Conservation (phyloP, 2,329 filamentous ascomycete genomes). For the Microthyrium microscopicum region DNA sequence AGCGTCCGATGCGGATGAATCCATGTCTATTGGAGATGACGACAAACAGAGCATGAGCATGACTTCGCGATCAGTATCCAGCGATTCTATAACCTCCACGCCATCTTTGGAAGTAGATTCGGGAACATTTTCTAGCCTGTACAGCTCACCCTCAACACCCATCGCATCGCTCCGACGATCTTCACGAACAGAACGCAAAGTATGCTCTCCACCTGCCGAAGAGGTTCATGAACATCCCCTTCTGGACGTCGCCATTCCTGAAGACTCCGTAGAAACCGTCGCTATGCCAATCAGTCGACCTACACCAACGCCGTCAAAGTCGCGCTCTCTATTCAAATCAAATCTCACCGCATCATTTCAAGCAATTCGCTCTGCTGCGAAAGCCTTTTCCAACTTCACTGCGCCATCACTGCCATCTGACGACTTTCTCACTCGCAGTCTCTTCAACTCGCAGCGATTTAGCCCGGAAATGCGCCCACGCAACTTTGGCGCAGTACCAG, state of each 20-base stretch:
- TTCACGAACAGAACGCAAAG: slow-evolving; percentile 27
- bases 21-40: slow-evolving; percentile 5
- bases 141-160: slow-evolving; percentile 17
- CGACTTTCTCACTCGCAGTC: slow-evolving; percentile 42
- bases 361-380: slow-evolving; percentile 43
- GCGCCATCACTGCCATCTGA: slow-evolving; percentile 36
- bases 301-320: slow-evolving; percentile 19
- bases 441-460: slow-evolving; percentile 37
- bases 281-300: slow-evolving; percentile 12
- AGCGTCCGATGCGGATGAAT: slow-evolving; percentile 29
- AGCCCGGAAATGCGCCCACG: slow-evolving; percentile 44
- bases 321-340: slow-evolving; percentile 39
- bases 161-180: not conserved
- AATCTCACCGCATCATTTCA: slow-evolving; percentile 47
- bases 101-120: slow-evolving; percentile 23
- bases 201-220: slow-evolving; percentile 32
- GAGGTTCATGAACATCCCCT: slow-evolving; percentile 44
- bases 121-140: slow-evolving; percentile 27
- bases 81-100: slow-evolving; percentile 37
- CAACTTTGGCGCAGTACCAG: slow-evolving; percentile 34
- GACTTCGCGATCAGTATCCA: slow-evolving; percentile 35
- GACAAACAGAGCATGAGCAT: slow-evolving; percentile 9
- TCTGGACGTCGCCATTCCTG: slow-evolving; percentile 14
- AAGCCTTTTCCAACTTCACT: slow-evolving; percentile 42
- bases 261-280: slow-evolving; percentile 12